phyloP scores from a whole-genome alignment of 495 filamentous ascomycete species.

The Aspergillus conjunctus region DNA sequence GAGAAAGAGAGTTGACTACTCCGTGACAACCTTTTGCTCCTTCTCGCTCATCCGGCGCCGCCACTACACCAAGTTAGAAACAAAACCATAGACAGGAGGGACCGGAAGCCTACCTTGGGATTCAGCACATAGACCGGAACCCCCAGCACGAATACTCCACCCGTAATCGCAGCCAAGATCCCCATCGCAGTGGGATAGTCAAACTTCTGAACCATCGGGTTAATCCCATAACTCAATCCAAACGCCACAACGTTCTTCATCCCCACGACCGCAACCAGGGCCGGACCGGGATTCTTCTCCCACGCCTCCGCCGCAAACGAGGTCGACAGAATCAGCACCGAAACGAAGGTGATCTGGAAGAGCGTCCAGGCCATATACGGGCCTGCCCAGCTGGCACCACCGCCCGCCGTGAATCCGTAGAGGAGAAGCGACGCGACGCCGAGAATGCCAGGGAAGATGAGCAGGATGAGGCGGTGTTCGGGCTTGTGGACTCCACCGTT shows the following conservation, averaged over 20 bases:
- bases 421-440: constrained; percentile 31
- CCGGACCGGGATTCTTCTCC: constrained; percentile 44
- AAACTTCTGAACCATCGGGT: constrained; percentile 33
- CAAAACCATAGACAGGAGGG: too few relatives aligned
- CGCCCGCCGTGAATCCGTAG: constrained; percentile 39
- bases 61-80: too few relatives aligned
- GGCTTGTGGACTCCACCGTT: constrained; percentile 36
- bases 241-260: constrained; percentile 44
- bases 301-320: constrained; percentile 42
- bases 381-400: constrained; percentile 34
- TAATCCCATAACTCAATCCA: constrained; percentile 39
- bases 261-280: constrained; percentile 42
- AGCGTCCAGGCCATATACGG: constrained; percentile 46
- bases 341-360: constrained; percentile 39
- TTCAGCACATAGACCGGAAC: constrained; percentile 40
- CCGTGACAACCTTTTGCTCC: too few relatives aligned
- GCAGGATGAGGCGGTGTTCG: constrained; percentile 39
- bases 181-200: constrained; percentile 35
- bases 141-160: constrained; percentile 33
- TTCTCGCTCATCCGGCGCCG: too few relatives aligned
- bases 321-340: constrained; percentile 38
- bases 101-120: constrained; percentile 28
- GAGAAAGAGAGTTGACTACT: too few relatives aligned
- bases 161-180: constrained; percentile 33
- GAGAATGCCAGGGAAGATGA: constrained; percentile 39